Base-by-base conservation (phyloP, 202 grass and related monocot species). In the Brachypodium distachyon region DNA sequence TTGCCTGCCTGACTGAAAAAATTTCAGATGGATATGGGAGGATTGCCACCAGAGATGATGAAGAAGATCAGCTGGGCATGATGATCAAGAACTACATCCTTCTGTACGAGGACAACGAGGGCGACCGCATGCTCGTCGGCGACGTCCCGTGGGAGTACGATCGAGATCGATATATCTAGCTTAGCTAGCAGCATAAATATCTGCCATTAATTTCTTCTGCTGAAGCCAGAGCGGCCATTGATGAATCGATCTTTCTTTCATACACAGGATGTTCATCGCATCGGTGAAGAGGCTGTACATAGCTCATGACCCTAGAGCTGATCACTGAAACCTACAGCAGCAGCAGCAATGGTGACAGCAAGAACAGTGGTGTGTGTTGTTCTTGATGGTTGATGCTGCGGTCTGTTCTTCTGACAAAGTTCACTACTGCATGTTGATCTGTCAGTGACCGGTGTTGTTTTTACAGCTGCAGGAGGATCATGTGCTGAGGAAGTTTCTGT, bases 71-170 rank as follows among this genome's bases (percentile, higher is more conserved):
- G 72, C 76, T 29, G 67, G 72, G 1, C 26, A 38, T 12, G 77
- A 23, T 79, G 76, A n/a, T n/a, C n/a, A 74, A 85, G 52, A 81
- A 84, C 47, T 92, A 85, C 67, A 71, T 95, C 82, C 87, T 95
- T 52, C 85, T 95, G 16, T 95, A 95, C 32, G 89, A 98, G 83
- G 91, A 95, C 74, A 77, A 87, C 53, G 96, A 95, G 81, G 96
- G 89, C 1, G 91, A 98, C 85, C 83, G 80, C 43, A 92, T 98
- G 87, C 95, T 98, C 44, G 91, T 92, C 40, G 91, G 95, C 43
- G 95, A 98, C 72, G 92, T 98, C 23, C 95, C 96, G 8, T 98
- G 95, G 95, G 87, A 95, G 95, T 98, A 92, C 73, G 91, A n/a
- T 81, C 14, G 16, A 55, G 17, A 51, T 16, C 3, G 3, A 11